Base-by-base conservation (phyloP, 805 yeast species). In the Candida ovalis region DNA sequence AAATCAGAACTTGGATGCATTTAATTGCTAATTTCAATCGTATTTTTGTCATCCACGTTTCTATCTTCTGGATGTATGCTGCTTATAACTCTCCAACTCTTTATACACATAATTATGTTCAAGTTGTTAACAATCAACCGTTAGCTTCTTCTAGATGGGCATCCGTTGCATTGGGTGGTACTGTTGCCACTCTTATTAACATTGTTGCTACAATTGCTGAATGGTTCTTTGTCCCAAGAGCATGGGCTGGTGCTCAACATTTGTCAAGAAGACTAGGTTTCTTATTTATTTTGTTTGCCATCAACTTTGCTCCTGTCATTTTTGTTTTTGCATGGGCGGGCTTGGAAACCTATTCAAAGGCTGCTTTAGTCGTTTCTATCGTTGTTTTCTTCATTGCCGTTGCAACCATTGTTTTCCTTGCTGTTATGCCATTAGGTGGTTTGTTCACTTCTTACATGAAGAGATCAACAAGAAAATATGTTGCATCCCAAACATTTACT, bases 191-290 rank as follows among this genome's bases (percentile, higher is more conserved):
- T 51, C 65, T 79, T 43, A 80, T 94, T 61, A 96, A 94, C 72
- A 77, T 94, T 51, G 58, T 80, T 49, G 99, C 99, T 44, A 91
- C 98, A 25, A 50, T 90, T 33, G 81, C 87, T 62, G 99, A 94
- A 72, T 92, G 96, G 96, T 75, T 83, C 66, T 94, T 90, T 62
- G 98, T 94, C 52, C 99, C 99, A 58, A 85, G 98, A 72, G 81
- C 85, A 60, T 94, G 98, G 98, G 96, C 98, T 32, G 99, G 99
- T 71, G 97, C 98, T 68, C 98, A 92, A 74, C 97, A 88, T 68
- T 79, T 94, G 65, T 74, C 89, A 35, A 88, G 96, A 72, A 85
- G 99, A 67, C 76, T 94, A 61, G 65, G 84, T 75, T 86, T 91
- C 66, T 70, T 92, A 66, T 57, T 84, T 46, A 56, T 80, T 45